These are phyloP conservation scores for Ochetophila trinervis DNA, from an alignment of 306 rosid genomes.

Conservation along the genomic window DNA sequence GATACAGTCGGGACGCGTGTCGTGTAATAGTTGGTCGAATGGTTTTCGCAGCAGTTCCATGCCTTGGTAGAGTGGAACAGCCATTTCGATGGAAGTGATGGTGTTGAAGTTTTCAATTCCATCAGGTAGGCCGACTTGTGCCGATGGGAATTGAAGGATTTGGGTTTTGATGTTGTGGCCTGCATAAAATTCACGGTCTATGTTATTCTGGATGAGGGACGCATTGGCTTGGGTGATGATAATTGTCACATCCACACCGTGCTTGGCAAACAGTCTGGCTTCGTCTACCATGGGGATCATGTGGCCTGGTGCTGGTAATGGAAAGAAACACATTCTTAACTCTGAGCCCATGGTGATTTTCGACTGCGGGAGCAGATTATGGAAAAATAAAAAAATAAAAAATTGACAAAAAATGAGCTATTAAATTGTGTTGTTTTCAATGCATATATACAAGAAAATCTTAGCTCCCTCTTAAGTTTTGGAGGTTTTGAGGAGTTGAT, in stretches of 20 bases:
- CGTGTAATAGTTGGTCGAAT: background rate
- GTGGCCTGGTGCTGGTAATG: background rate
- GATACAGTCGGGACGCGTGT: constrained; percentile 6
- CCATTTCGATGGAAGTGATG: constrained; percentile 2
- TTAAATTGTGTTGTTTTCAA: too few relatives aligned
- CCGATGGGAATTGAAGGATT: background rate
- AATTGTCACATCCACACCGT: background rate
- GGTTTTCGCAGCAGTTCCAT: background rate
- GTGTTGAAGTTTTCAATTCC: background rate
- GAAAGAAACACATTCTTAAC: background rate
- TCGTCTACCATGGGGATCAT: constrained; percentile 4
- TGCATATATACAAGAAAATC: too few relatives aligned
- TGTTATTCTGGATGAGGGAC: background rate
- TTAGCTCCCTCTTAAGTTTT: too few relatives aligned
- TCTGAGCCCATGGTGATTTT: background rate
- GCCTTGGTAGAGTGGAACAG: background rate
- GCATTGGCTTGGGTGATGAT: background rate
- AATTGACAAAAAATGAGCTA: too few relatives aligned
- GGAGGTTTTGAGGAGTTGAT: too few relatives aligned
- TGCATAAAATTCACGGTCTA: background rate
- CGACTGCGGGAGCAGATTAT: background rate
- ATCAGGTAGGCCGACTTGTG: constrained; percentile 10
- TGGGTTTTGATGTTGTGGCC: background rate
- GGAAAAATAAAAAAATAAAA: too few relatives aligned
- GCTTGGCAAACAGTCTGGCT: background rate